Conservation (phyloP, 1,284 basidiomycete species). For the Marasmius oreades region DNA sequence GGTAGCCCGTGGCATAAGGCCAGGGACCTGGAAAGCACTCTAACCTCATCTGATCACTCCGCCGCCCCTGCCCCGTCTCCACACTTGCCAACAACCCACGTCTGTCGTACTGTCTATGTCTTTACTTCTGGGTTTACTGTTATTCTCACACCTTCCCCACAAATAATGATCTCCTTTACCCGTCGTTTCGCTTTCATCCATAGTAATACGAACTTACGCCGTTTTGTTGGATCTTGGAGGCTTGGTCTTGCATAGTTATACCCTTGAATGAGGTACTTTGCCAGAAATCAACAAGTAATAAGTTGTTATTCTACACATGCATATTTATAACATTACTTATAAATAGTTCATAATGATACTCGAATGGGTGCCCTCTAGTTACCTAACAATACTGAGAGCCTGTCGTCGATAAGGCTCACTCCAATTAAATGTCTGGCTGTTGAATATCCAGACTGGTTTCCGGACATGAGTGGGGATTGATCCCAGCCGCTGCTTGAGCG, state of each 20-base stretch:
- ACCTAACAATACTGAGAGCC: background rate
- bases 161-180: background rate
- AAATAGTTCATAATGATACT: background rate
- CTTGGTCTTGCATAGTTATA: background rate
- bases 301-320: too few species aligned
- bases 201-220: background rate
- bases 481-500: background rate
- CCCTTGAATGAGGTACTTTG: background rate
- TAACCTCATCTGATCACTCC: background rate
- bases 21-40: background rate
- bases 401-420: background rate
- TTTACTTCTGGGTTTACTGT: background rate
- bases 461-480: background rate
- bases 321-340: background rate
- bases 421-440: slow-evolving; percentile 3
- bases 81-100: background rate
- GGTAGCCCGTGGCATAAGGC: background rate
- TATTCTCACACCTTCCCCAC: background rate
- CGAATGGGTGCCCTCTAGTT: background rate
- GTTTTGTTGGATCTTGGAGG: background rate
- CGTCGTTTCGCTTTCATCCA: background rate
- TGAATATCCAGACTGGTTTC: slow-evolving; percentile 12
- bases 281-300: background rate
- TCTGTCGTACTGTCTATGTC: too few species aligned
- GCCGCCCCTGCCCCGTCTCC: background rate